These are phyloP conservation scores for Clonostachys sp. DNA, from an alignment of 2,329 filamentous ascomycete species.

Conservation along the genomic window DNA sequence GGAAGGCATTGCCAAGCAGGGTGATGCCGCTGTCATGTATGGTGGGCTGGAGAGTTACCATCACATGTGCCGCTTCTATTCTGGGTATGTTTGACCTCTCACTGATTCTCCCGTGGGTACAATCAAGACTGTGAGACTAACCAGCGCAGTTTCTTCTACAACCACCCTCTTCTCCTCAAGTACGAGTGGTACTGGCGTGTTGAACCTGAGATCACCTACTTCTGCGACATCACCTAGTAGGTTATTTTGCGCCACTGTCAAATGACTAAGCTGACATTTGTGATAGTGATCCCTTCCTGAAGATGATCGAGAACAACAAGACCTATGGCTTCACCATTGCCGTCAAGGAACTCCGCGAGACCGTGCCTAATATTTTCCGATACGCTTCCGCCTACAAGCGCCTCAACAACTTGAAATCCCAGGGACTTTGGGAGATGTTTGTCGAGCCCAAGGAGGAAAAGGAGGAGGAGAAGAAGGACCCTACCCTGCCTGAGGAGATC, in stretches of 20 bases:
- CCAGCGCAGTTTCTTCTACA: constrained; percentile 77
- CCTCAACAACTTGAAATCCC: constrained; percentile 80
- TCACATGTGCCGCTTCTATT: constrained; percentile 99
- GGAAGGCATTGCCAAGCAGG: constrained; percentile 94
- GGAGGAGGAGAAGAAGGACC: constrained; percentile 54
- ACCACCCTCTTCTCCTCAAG: constrained; percentile 88
- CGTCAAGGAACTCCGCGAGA: constrained; percentile 95
- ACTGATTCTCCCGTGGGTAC: not conserved
- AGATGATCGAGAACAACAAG: constrained; percentile 93
- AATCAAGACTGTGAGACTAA: constrained; percentile 10
- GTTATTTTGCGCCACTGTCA: constrained; percentile 1
- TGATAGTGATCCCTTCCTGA: constrained; percentile 81
- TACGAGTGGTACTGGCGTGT: constrained; percentile 99
- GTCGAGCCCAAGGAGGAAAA: constrained; percentile 68
- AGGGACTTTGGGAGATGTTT: constrained; percentile 99
- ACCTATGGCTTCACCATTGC: constrained; percentile 99
- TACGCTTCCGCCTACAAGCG: constrained; percentile 98
- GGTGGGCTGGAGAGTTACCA: constrained; percentile 98
- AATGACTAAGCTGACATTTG: not conserved
- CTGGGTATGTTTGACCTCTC: constrained; percentile 58
- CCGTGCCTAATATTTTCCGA: constrained; percentile 96
- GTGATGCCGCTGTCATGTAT: constrained; percentile 98
- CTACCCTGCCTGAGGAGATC: constrained; percentile 74
- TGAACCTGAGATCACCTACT: constrained; percentile 99
- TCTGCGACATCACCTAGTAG: constrained; percentile 98